Evolutionary conservation across 1,139 yeast genomes (phyloP), one percentile per base, ranked within the genome.

Genomic region (Yarrowia galli): DNA sequence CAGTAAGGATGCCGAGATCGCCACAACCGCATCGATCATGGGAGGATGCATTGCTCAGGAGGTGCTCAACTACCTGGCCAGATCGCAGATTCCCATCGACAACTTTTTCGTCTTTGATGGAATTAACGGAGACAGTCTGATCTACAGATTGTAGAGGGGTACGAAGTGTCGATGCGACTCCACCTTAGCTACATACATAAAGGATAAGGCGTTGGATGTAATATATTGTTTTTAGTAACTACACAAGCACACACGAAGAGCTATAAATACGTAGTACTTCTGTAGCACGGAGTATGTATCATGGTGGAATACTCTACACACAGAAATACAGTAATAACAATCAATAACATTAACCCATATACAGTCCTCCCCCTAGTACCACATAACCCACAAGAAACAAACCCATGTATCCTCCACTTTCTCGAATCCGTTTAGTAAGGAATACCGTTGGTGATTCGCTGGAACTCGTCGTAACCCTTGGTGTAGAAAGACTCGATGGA

Each of bases 391-490:
- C n/a, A 18, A 32, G n/a, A 22, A 23, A 18, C 32, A 23, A 18
- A 28, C 8, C 28, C 28, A 7, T 25, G 28, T 7, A 25, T n/a
- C n/a, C n/a, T n/a, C n/a, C n/a, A n/a, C 28, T 7, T 3, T 25
- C 7, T 25, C 28, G 3, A 3, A 25, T 28, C 65, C 58, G 35
- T 20, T 22, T 81, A 92, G 75, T 92, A 93, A 20, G 98, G 98
- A 78, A 95, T 95, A 70, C 99, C 99, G 76, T 95, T 95, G 60
- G 99, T 95, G 72, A 95, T 77, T 75, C 97, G 84, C 79, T 96
- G 99, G 86, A 96, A 96, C 80, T 93, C 98, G 77, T 96, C 99
- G 77, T 96, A 96, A 25, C 98, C 98, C 78, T 89, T 90, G 53
- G 99, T 95, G 75, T 89, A 92, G 74, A 87, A 81, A 79, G 97